Evolutionary conservation across 768 basidiomycete genomes (phyloP), one percentile per base, ranked within the genome.

Genomic region (Amanita polypyramis): DNA sequence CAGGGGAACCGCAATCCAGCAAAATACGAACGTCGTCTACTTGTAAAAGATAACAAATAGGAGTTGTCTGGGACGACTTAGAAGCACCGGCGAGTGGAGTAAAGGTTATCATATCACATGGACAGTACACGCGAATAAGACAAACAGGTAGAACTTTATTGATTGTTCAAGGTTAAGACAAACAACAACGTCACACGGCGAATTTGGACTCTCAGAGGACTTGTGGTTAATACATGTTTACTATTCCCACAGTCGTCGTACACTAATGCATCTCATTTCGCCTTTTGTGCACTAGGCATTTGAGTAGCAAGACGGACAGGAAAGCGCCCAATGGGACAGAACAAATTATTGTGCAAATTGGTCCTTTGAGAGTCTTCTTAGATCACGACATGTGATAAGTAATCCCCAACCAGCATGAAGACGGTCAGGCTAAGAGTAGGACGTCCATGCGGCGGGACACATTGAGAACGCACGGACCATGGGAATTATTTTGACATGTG

Each of bases 1-100:
- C 88, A 2, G 85, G 87, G 5, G 91, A 87, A 10, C 96, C 96
- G 61, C 95, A 91, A 67, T 99, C 96, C 49, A 99, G 75, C 15
- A 99, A 76, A 56, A 99, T 89, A 50, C 80, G 76, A 17, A 96
- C 83, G 64, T 94, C 92, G 70, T 98, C 96, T 47, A 98, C 77
- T 58, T 97, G 87, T 17, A 99, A 78, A 27, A 98, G 71, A 62
- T 96, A 95, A 6, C 82, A 77, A 36, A 91, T 69, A 2, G 89
- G 86, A 5, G 72, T 74, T 6, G 76, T 74, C 50, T 71, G 68
- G 6, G 74, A 67, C 1, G 82, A 79, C 53, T 78, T 77, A 44
- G 90, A 89, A 32, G 88, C 80, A 20, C 90, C 90, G 32, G 90
- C 85, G 38, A 98, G 70, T 1, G 95, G 88, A 7, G 86, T 93